Evolutionary conservation across 768 basidiomycete genomes (phyloP).

Genomic region (Russula sp.): DNA sequence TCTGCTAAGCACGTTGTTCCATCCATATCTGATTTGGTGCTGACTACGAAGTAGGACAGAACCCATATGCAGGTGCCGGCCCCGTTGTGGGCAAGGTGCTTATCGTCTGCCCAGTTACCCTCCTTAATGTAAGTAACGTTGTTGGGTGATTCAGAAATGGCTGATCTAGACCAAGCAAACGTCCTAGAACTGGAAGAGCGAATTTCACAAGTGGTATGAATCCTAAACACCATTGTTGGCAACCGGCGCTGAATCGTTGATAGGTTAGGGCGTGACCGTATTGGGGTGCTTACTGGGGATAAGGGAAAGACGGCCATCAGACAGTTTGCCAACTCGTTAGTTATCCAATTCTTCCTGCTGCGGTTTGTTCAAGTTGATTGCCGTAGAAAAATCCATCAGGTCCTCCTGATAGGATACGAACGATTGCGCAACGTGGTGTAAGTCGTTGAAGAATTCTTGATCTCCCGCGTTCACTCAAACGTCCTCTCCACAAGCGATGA

Average conservation of each 20-base stretch:
- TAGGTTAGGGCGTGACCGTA: slow-evolving; percentile 49
- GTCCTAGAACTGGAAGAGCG: slow-evolving; percentile 84
- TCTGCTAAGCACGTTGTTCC: slow-evolving; percentile 60
- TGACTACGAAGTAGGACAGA: slow-evolving; percentile 54
- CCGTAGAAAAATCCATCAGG: slow-evolving; percentile 63
- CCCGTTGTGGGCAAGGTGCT: slow-evolving; percentile 71
- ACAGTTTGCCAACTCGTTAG: slow-evolving; percentile 69
- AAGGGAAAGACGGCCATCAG: slow-evolving; percentile 50
- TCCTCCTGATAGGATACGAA: slow-evolving; percentile 94
- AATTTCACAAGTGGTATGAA: slow-evolving; percentile 88
- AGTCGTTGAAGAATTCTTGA: slow-evolving; percentile 11
- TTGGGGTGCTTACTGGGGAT: slow-evolving; percentile 54
- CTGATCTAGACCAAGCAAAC: background rate
- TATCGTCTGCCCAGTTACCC: slow-evolving; percentile 90
- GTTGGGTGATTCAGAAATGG: background rate
- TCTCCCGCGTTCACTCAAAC: background rate
- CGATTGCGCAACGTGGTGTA: slow-evolving; percentile 78
- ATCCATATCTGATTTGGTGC: background rate
- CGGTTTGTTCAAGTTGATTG: slow-evolving; percentile 2
- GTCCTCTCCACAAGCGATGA: slow-evolving; percentile 36
- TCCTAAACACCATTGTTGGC: background rate
- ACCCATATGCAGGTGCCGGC: slow-evolving; percentile 54
- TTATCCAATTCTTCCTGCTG: slow-evolving; percentile 2
- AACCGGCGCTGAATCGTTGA: background rate
- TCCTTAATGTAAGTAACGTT: slow-evolving; percentile 61